A percentile compares a stretch with the other conserved stretches of the same genome.
Conservation (phyloP, 2,329 filamentous ascomycete genomes). For the Sarocladiaceae sp. region DNA sequence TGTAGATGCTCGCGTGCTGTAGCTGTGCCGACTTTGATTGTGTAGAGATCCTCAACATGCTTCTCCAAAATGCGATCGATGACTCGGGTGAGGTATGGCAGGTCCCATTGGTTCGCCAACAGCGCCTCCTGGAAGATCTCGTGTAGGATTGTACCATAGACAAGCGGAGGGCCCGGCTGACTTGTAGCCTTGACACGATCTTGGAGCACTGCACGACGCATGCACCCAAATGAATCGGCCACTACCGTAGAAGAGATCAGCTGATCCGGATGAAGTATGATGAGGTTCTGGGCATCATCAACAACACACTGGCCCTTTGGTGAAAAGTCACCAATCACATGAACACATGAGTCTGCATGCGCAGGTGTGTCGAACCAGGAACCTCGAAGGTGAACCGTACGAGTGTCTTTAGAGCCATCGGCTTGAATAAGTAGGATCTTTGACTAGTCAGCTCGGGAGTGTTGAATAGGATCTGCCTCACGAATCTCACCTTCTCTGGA, state of each 20-base stretch:
- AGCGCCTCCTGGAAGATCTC: constrained; percentile 92
- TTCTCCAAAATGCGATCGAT: constrained; percentile 65
- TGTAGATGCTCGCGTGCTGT: constrained; percentile 74
- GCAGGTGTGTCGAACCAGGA: constrained; percentile 83
- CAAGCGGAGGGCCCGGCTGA: constrained; percentile 69
- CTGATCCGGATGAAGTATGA: constrained; percentile 92
- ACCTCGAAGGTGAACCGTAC: constrained; percentile 69
- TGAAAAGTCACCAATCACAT: constrained; percentile 77
- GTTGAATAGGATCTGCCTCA: not conserved
- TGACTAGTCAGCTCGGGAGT: not conserved
- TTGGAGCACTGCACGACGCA: constrained; percentile 84
- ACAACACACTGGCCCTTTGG: constrained; percentile 67
- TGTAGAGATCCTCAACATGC: constrained; percentile 84
- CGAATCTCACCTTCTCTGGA: constrained; percentile 61
- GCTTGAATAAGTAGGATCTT: constrained; percentile 78
- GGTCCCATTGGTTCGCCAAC: constrained; percentile 74
- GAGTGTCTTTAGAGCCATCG: constrained; percentile 61
- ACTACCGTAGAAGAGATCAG: constrained; percentile 91
- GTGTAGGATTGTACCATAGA: constrained; percentile 91
- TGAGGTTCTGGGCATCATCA: constrained; percentile 73
- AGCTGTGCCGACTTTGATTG: constrained; percentile 67
- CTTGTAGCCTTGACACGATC: constrained; percentile 90
- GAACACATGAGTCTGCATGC: constrained; percentile 68
- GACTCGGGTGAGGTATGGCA: constrained; percentile 55
- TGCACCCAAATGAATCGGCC: constrained; percentile 91